Evolutionary conservation across 176 grass and related monocot species (phyloP), one percentile per base, ranked within the genome.

Genomic region (Thinopyrum elongatum): DNA sequence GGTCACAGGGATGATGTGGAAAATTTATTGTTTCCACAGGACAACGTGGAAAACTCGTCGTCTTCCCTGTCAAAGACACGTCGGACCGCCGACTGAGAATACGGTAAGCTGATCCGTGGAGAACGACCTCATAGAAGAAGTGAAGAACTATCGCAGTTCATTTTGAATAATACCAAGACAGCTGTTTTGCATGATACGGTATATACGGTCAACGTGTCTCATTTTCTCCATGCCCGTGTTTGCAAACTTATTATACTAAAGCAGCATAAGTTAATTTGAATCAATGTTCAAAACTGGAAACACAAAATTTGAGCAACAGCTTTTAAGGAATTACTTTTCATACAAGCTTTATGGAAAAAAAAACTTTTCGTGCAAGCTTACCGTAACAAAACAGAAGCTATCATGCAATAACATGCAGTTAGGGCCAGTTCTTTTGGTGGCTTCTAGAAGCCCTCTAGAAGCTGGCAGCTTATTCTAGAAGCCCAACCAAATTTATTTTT

Each of bases 81-180:
- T 85, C 62, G 81, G 70, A 84, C 38, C 13, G 35, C 51, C 77
- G 82, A 30, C 85, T 80, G 61, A 80, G 80, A 80, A 60, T 76
- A 2, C 26, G 31, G 30, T 8, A 30, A 62, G 68, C 64, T 10
- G 53, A 76, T 58, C 67, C 1, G 17, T 30, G 17, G 85, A 91
- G 47, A 76, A 77, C 47, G 81, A 91, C 76, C 74, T 66, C 66
- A n/a, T 10, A 23, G 14, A 49, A 74, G 41, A 30, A 13, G 25
- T 31, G n/a, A 46, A 73, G 41, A 33, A 14, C 31, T 26, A 51
- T n/a, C 46, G 55, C 57, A 42, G 2, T 14, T 39, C 74, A 6
- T 73, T 4, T 22, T 2, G 5, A 10, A 65, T 47, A 80, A 70
- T 31, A 2, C n/a, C 16, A 10, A 2, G 6, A 70, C 64, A 78